Evolutionary conservation across 345 rosid genomes (phyloP).

Genomic region (Eucalyptus curtisii): DNA sequence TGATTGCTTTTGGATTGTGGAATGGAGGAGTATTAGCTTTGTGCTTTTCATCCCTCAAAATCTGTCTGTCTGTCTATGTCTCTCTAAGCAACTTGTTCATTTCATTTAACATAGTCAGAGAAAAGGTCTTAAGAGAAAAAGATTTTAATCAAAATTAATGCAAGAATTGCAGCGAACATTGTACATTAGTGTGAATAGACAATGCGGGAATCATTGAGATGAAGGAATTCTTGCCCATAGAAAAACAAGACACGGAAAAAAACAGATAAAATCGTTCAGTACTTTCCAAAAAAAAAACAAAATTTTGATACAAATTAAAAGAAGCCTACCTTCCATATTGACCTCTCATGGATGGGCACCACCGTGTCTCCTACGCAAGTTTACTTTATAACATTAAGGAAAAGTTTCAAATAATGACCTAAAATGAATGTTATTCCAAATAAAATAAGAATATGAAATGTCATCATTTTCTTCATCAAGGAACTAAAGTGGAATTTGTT

Average conservation of each 20-base stretch:
- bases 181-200: background rate
- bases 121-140: background rate
- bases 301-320: no score
- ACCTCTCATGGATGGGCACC: background rate
- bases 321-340: background rate
- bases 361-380: accelerated
- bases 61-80: background rate
- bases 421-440: no score
- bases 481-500: no score
- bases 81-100: background rate
- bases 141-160: no score
- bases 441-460: no score
- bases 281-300: no score
- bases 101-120: background rate
- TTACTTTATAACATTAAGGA: no score
- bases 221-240: background rate
- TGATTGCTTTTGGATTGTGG: background rate
- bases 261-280: background rate
- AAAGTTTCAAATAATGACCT: accelerated
- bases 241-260: background rate
- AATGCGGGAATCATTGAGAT: background rate
- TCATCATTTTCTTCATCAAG: no score
- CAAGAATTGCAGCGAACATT: background rate
- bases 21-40: background rate
- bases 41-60: background rate